These are phyloP conservation scores for Lunasporangiospora selenospora DNA, from an alignment of 192 early-diverging fungal species.

Conservation along the genomic window DNA sequence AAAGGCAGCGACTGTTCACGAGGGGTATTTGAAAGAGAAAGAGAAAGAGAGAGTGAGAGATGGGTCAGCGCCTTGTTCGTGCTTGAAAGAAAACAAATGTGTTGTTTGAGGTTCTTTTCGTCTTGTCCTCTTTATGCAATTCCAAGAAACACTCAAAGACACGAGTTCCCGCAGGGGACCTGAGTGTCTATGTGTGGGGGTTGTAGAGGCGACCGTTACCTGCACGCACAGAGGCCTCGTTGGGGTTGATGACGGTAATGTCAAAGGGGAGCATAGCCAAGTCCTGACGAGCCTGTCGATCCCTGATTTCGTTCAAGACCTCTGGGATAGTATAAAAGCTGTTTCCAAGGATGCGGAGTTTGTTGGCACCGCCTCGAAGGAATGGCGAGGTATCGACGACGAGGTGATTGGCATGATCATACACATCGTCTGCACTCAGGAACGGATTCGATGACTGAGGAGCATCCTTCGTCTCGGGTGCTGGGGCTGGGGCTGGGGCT, in stretches of 20 bases:
- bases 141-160: constrained; percentile 28
- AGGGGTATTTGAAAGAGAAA: background rate
- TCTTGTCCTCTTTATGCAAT: constrained; percentile 6
- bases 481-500: too few species aligned
- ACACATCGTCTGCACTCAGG: constrained; percentile 19
- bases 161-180: constrained; percentile 27
- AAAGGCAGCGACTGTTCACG: constrained; percentile 74
- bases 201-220: constrained; percentile 30
- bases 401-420: constrained; percentile 56
- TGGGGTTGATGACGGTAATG: constrained; percentile 63
- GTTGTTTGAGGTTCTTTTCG: background rate
- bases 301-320: constrained; percentile 84
- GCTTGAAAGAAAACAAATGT: background rate
- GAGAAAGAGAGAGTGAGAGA: background rate
- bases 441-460: constrained; percentile 19
- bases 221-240: constrained; percentile 68
- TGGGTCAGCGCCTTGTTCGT: constrained; percentile 20
- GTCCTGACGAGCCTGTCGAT: constrained; percentile 68
- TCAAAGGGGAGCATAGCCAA: constrained; percentile 68
- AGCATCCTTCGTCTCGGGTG: background rate
- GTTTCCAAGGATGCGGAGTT: constrained; percentile 67
- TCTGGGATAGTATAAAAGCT: constrained; percentile 89
- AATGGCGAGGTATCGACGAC: constrained; percentile 82
- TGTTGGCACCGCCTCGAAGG: constrained; percentile 62
- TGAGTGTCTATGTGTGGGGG: background rate